Percentiles rank a stretch among this genome's conserved stretches.
phyloP scores from a whole-genome alignment of 768 basidiomycete genomes.

The Naganishia randhawae region DNA sequence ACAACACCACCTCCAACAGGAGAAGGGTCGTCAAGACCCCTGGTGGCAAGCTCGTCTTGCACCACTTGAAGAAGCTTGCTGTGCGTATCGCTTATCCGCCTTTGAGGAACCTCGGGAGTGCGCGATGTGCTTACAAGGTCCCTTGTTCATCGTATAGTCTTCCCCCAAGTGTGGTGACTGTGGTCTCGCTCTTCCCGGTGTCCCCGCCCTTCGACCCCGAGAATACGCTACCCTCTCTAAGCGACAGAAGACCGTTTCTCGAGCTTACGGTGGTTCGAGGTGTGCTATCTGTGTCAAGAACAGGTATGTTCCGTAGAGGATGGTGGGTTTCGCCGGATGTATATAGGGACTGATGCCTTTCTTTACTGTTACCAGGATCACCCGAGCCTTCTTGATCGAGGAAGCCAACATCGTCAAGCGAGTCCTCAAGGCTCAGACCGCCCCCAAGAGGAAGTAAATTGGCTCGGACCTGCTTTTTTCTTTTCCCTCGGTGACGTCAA shows the following conservation, averaged over 20 bases:
- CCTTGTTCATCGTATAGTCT: constrained; percentile 45
- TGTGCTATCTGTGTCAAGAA: constrained; percentile 94
- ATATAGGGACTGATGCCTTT: not conserved
- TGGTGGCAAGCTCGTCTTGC: constrained; percentile 95
- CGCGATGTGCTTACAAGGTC: not conserved
- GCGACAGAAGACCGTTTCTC: constrained; percentile 90
- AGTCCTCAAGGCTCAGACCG: constrained; percentile 85
- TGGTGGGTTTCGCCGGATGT: too few species aligned
- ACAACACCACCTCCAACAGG: constrained; percentile 97
- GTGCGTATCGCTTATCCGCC: constrained; percentile 45
- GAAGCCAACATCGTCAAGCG: constrained; percentile 99
- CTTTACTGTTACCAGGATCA: constrained; percentile 61
- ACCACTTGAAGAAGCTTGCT: constrained; percentile 92
- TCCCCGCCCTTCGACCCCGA: constrained; percentile 92
- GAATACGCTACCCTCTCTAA: constrained; percentile 94
- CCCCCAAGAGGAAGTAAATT: constrained; percentile 41
- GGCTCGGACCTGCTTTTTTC: not conserved
- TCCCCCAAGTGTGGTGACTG: constrained; percentile 99
- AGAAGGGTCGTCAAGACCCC: constrained; percentile 96
- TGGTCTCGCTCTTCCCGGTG: constrained; percentile 86
- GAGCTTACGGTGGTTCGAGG: constrained; percentile 96
- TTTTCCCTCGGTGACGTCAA: not conserved
- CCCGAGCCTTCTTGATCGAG: constrained; percentile 97
- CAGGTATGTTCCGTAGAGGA: constrained; percentile 72
- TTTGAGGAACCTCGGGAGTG: not conserved